Evolutionary conservation across 1,284 basidiomycete genomes (phyloP), one percentile per base, ranked within the genome.

Genomic region (Termitomyces sp.): DNA sequence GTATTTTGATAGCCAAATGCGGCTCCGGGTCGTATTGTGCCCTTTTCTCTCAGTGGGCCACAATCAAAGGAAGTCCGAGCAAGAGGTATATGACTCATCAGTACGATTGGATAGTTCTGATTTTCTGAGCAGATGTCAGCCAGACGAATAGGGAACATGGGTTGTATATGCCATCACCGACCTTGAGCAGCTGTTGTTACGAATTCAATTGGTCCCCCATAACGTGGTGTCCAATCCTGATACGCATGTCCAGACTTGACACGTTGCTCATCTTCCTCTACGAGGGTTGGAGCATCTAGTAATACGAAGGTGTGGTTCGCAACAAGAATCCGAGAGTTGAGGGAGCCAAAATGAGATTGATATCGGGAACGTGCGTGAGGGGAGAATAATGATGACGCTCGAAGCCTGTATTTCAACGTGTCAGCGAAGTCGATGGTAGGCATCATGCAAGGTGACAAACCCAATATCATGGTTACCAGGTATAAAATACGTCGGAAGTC

Each of bases 381-480:
- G 2, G 87, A 87, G 66, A 88, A 88, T 8, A 72, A 63, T 7
- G 71, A 58, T 8, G 82, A 78, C 31, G 72, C 68, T 19, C 86
- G 87, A 15, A 93, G 73, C 10, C 89, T 86, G 58, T 31, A 26
- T 44, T 52, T 9, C 38, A 33, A 31, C 9, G 12, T 21, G 12
- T 45, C 51, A 31, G 26, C 33, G 34, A 53, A 17, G 50, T 36
- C 53, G 26, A 40, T 36, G 33, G 47, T 40, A 47, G 19, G 19
- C 26, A 31, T 53, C 33, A 19, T 55, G 34, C 6, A 66, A 73
- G 47, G 64, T 15, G 53, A 67, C 74, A 46, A 64, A 90, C 81
- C 88, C 90, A 41, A 90, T 79, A 65, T 97, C 94, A 63, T 93
- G 91, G 66, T 96, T 97, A 6, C 94, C 94, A 1, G 92, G 88